Evolutionary conservation across 2,329 filamentous ascomycete genomes (phyloP).

Genomic region (Colletotrichum agaves): DNA sequence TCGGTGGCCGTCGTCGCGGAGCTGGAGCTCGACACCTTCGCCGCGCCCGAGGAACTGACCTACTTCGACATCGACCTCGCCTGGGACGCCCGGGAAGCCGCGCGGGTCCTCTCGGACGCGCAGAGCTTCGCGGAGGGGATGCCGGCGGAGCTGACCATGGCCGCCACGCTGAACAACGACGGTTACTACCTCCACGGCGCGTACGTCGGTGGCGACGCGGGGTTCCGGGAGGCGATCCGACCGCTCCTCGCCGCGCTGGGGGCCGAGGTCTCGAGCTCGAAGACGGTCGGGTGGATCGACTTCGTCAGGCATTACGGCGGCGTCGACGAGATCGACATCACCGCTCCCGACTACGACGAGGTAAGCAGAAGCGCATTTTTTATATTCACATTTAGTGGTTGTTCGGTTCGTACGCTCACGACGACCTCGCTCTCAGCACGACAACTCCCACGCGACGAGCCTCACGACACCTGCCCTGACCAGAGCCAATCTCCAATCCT

Average conservation of each 20-base stretch:
- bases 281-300: conserved; percentile 25
- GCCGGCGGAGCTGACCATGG: conserved; percentile 44
- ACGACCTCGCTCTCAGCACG: conserved; percentile 43
- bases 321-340: conserved; percentile 9
- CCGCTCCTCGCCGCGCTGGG: conserved; percentile 18
- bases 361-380: neutral
- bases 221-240: conserved; percentile 1
- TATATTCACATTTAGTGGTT: fast-evolving
- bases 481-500: conserved; percentile 38
- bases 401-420: neutral
- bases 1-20: conserved; percentile 54
- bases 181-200: conserved; percentile 24
- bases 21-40: conserved; percentile 52
- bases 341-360: conserved; percentile 17
- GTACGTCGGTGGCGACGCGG: neutral
- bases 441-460: conserved; percentile 45
- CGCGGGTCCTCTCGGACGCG: conserved; percentile 6
- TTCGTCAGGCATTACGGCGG: conserved; percentile 24
- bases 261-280: conserved; percentile 12
- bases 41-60: conserved; percentile 46
- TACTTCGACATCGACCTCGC: conserved; percentile 38
- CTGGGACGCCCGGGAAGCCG: conserved; percentile 4
- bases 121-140: conserved; percentile 12
- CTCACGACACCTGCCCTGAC: conserved; percentile 43
- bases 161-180: conserved; percentile 22